phyloP scores from a whole-genome alignment of 2,329 filamentous ascomycete species.

The Ophiostoma quercus region DNA sequence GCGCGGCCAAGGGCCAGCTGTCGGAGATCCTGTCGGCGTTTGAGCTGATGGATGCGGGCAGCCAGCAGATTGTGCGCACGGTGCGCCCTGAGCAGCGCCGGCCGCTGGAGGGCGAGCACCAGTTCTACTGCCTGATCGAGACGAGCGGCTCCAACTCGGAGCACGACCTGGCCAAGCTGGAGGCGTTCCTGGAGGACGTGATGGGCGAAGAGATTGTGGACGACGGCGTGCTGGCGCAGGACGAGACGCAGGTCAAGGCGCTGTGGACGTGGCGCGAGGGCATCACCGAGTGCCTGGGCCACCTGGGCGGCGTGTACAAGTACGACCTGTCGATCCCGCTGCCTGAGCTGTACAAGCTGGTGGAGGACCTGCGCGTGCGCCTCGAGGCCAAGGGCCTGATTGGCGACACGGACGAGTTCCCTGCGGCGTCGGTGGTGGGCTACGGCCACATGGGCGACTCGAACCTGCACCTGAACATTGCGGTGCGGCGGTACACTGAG shows the following conservation, averaged over 20 bases:
- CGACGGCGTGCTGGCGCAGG: slow-evolving; percentile 87
- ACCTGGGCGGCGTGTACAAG: slow-evolving; percentile 95
- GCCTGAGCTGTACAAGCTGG: slow-evolving; percentile 76
- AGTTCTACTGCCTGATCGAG: slow-evolving; percentile 95
- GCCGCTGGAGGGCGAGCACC: slow-evolving; percentile 76
- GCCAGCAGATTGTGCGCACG: slow-evolving; percentile 68
- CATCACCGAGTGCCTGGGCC: slow-evolving; percentile 80
- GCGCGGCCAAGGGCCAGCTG: slow-evolving; percentile 81
- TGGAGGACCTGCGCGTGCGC: slow-evolving; percentile 74
- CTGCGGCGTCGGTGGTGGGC: slow-evolving; percentile 84
- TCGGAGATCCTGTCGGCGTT: slow-evolving; percentile 96
- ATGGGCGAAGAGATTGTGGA: slow-evolving; percentile 81
- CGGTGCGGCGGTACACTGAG: slow-evolving; percentile 77
- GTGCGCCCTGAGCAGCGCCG: slow-evolving; percentile 68
- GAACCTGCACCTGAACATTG: slow-evolving; percentile 90
- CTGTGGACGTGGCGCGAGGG: slow-evolving; percentile 94
- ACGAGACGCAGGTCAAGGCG: slow-evolving; percentile 79
- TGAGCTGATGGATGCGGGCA: slow-evolving; percentile 88
- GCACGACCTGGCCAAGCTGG: slow-evolving; percentile 88
- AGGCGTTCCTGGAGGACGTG: slow-evolving; percentile 80
- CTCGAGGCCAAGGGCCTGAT: slow-evolving; percentile 70
- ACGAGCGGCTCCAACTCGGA: slow-evolving; percentile 92
- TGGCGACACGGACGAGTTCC: slow-evolving; percentile 67
- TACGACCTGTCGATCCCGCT: slow-evolving; percentile 96
- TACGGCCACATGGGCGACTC: slow-evolving; percentile 98